Evolutionary conservation across 2,329 filamentous ascomycete genomes (phyloP).

Genomic region (Neonectria punicea): DNA sequence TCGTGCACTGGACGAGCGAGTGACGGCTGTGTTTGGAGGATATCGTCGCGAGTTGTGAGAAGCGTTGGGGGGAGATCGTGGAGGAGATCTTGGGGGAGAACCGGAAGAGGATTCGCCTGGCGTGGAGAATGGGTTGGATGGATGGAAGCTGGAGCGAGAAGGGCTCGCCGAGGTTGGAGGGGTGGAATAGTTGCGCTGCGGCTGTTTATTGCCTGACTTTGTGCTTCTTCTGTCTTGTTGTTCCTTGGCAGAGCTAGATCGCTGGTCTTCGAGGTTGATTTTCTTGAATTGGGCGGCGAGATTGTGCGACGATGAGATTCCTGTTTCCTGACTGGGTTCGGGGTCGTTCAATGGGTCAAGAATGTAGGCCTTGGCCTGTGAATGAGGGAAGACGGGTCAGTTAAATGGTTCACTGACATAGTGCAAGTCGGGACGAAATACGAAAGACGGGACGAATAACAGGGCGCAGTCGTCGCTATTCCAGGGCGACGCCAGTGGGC

Average conservation of each 20-base stretch:
- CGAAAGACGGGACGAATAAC: constrained; percentile 9
- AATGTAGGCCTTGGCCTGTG: constrained; percentile 72
- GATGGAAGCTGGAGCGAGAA: constrained; percentile 57
- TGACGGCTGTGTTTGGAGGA: constrained; percentile 47
- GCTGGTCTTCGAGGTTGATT: constrained; percentile 30
- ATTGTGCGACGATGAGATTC: constrained; percentile 46
- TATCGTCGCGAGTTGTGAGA: constrained; percentile 31
- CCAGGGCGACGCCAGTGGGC: constrained; percentile 34
- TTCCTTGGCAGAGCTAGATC: constrained; percentile 22
- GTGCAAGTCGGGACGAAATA: neutral
- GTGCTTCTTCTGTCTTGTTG: constrained; percentile 7
- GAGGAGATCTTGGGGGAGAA: constrained; percentile 36
- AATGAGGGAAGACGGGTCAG: constrained; percentile 17
- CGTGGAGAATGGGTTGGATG: constrained; percentile 54
- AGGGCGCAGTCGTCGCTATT: constrained; percentile 17
- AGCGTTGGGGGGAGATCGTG: constrained; percentile 22
- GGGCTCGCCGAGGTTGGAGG: constrained; percentile 67
- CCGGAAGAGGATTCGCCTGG: constrained; percentile 28
- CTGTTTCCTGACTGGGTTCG: constrained; percentile 74
- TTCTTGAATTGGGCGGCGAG: constrained; percentile 35
- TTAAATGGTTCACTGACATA: constrained; percentile 3
- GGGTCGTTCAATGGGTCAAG: constrained; percentile 76
- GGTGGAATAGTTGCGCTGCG: constrained; percentile 50
- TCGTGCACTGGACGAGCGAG: constrained; percentile 43
- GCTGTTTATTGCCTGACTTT: constrained; percentile 18